Evolutionary conservation across 225 moss, liverwort and hornwort genomes (phyloP).

Genomic region (Anthoceros angustus): DNA sequence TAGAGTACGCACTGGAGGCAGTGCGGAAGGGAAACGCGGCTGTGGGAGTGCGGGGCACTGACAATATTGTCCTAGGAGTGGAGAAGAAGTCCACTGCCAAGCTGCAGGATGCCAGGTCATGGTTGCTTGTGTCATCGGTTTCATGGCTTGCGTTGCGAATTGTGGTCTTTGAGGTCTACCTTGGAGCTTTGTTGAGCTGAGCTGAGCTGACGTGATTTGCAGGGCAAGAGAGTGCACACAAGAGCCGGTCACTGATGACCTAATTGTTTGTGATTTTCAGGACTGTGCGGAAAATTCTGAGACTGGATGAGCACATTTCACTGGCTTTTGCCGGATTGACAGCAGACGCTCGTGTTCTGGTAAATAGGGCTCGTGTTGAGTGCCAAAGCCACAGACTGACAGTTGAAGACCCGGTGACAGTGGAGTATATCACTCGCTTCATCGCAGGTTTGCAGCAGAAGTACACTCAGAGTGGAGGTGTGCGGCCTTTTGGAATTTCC

Average conservation of each 20-base stretch:
- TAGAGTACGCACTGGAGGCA: constrained; percentile 90
- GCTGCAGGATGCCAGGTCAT: constrained; percentile 83
- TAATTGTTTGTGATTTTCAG: constrained; percentile 30
- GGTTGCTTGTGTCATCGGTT: neutral
- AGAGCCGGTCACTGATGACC: neutral
- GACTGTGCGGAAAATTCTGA: constrained; percentile 79
- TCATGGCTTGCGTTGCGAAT: neutral
- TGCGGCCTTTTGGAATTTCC: constrained; percentile 89
- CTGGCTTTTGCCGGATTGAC: constrained; percentile 91
- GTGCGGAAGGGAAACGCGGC: constrained; percentile 89
- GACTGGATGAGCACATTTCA: constrained; percentile 91
- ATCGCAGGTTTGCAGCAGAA: constrained; percentile 97
- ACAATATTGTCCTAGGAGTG: constrained; percentile 88
- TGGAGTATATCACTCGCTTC: constrained; percentile 94
- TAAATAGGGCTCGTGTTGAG: constrained; percentile 83
- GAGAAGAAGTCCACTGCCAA: constrained; percentile 97
- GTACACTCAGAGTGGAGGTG: constrained; percentile 94
- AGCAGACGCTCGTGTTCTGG: constrained; percentile 90
- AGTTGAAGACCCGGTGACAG: constrained; percentile 93
- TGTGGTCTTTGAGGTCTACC: neutral
- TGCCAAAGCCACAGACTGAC: constrained; percentile 98
- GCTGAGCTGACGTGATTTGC: neutral
- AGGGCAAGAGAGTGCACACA: neutral
- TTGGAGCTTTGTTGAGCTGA: neutral
- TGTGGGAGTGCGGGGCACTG: constrained; percentile 75